Percentiles rank a stretch among this genome's conserved stretches.
Conservation (phyloP, 257 asterid species). For the Lycium barbarum region DNA sequence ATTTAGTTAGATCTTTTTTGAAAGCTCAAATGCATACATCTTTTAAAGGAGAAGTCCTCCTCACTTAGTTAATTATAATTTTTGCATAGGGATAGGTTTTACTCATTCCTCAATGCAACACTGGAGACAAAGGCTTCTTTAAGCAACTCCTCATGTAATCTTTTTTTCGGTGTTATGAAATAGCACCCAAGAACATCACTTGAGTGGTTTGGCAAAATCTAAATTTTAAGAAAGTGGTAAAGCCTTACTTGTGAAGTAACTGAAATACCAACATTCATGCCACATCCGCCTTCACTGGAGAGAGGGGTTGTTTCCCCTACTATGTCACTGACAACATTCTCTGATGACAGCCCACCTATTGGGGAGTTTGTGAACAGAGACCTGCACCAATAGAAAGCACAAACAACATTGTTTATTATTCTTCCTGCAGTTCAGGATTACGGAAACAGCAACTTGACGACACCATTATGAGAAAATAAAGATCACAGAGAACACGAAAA, state of each 20-base stretch:
- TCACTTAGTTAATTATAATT: background rate
- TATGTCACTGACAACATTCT: conserved; percentile 61
- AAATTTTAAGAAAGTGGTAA: background rate
- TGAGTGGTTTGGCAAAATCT: background rate
- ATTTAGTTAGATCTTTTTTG: background rate
- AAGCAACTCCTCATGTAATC: conserved; percentile 23
- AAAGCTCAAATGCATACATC: conserved; percentile 7
- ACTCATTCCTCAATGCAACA: background rate
- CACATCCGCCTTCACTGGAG: conserved; percentile 76
- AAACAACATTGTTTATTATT: conserved; percentile 32
- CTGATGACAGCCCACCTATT: conserved; percentile 66
- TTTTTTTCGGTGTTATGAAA: background rate
- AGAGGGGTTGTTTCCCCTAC: conserved; percentile 62
- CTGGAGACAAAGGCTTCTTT: conserved; percentile 15
- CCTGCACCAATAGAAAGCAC: conserved; percentile 51
- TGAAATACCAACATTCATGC: conserved; percentile 62
- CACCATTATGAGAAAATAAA: conserved; percentile 16
- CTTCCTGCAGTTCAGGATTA: conserved; percentile 20
- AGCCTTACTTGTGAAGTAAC: conserved; percentile 27
- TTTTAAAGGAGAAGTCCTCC: background rate
- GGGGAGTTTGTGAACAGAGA: conserved; percentile 71
- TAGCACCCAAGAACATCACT: background rate
- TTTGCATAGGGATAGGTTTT: background rate
- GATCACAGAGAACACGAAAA: background rate
- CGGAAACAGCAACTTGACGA: conserved; percentile 19